These are phyloP conservation scores for cucumber (Cucumis sativus) DNA, from an alignment of 306 rosid genomes.

Conservation along the genomic window DNA sequence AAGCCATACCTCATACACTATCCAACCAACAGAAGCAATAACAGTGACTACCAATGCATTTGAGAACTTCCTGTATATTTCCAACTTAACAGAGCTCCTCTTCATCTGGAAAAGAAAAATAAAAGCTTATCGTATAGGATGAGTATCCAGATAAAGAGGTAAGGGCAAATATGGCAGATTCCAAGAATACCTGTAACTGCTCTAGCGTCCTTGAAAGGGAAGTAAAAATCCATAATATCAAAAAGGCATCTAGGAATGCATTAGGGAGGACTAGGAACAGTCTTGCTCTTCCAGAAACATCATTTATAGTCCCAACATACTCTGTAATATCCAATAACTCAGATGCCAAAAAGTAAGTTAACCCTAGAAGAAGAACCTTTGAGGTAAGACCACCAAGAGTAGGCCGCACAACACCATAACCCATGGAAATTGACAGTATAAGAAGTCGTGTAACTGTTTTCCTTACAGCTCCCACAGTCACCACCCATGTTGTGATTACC, in stretches of 20 bases:
- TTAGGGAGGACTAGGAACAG: slow-evolving; percentile 86
- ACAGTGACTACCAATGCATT: slow-evolving; percentile 73
- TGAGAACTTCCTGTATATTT: slow-evolving; percentile 89
- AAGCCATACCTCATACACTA: slow-evolving; percentile 69
- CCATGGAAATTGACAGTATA: slow-evolving; percentile 83
- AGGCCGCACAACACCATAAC: slow-evolving; percentile 95
- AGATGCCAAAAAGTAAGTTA: slow-evolving; percentile 70
- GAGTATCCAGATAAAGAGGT: neutral
- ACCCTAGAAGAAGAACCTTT: slow-evolving; percentile 81
- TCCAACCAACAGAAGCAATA: slow-evolving; percentile 78
- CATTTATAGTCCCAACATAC: slow-evolving; percentile 88
- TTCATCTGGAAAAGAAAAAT: slow-evolving; percentile 45
- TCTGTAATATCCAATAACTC: slow-evolving; percentile 78
- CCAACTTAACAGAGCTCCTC: slow-evolving; percentile 87
- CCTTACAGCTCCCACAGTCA: slow-evolving; percentile 70
- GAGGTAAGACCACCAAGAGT: slow-evolving; percentile 96
- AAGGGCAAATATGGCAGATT: neutral
- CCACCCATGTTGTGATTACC: slow-evolving; percentile 75
- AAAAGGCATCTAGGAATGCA: slow-evolving; percentile 90
- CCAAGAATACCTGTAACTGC: slow-evolving; percentile 65
- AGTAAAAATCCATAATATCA: slow-evolving; percentile 89
- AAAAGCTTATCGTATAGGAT: slow-evolving; percentile 1
- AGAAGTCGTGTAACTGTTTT: slow-evolving; percentile 73
- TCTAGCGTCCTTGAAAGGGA: slow-evolving; percentile 85
- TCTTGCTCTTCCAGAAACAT: slow-evolving; percentile 83